Evolutionary conservation across 768 basidiomycete species (phyloP), one percentile per base, ranked within the genome.

Genomic region (Lentinula detonsa): DNA sequence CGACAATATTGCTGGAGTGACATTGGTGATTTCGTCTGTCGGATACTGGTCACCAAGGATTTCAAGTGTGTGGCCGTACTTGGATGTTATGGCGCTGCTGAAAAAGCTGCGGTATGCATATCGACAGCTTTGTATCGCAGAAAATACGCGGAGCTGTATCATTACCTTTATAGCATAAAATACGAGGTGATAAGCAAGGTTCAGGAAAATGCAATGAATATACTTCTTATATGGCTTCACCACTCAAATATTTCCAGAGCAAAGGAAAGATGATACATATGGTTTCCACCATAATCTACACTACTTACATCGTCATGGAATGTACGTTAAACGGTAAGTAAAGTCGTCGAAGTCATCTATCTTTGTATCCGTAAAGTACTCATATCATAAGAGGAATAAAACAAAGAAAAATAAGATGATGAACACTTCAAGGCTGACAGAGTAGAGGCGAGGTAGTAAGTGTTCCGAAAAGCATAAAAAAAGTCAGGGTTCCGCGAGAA

Each of bases 1-100:
- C 51, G 87, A 82, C 59, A 93, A 78, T 67, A 99, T 94, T 28
- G 93, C 79, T 23, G 90, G 82, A 1, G 95, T 89, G 43, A 93
- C 81, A 73, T 99, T 99, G 43, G 95, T 91, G 72, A 77, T 80
- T 34, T 77, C 73, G 76, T 99, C 97, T n/a, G 78, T 81, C 2
- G 83, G 78, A 74, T 95, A 91, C n/a, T 75, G 72, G 50, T 78
- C 71, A n/a, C 85, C 87, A 10, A 87, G 80, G 62, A 91, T 81
- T 54, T 79, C 76, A 50, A 88, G 59, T 58, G 53, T 50, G 10
- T 16, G 42, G 4, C 48, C 15, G 37, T 62, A 43, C 21, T 60
- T 60, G 11, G 39, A 40, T 18, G 33, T 43, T 18, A 48, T n/a
- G 21, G 59, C 35, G 50, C 34, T 52, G 31, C 37, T 37, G 37